Percentiles rank a stretch among this genome's conserved stretches.
These are phyloP conservation scores for Rhizomucor pusillus DNA, from an alignment of 371 early-diverging fungal species.

Conservation along the genomic window DNA sequence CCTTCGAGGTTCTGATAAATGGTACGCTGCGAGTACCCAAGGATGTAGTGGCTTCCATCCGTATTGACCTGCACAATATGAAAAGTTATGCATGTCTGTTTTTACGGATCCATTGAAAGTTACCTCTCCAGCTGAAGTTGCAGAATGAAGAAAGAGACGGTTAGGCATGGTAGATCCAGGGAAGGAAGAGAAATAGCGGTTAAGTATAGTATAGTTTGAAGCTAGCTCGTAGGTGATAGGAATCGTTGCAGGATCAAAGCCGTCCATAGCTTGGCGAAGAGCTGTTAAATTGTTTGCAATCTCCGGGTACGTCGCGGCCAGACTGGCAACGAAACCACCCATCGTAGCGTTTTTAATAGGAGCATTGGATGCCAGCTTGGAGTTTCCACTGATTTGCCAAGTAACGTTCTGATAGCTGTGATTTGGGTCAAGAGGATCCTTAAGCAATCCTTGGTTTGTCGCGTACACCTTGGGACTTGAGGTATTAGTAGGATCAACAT, in stretches of 20 bases:
- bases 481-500: constrained; percentile 12
- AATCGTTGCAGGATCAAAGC: constrained; percentile 19
- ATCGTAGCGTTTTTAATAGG: constrained; percentile 15
- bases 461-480: constrained; percentile 20
- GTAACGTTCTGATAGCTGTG: constrained; percentile 17
- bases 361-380: constrained; percentile 7
- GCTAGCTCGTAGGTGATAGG: constrained; percentile 32
- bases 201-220: constrained; percentile 23
- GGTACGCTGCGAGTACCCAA: constrained; percentile 27
- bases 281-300: constrained; percentile 14
- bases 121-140: constrained; percentile 21
- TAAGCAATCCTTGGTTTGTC: constrained; percentile 16
- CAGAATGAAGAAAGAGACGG: constrained; percentile 27
- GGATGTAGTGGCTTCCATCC: constrained; percentile 15
- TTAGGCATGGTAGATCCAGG: constrained; percentile 37
- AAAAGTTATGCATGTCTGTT: too few species aligned
- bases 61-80: constrained; percentile 4
- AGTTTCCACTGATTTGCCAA: constrained; percentile 21
- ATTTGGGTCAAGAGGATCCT: constrained; percentile 24
- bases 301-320: constrained; percentile 10
- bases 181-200: constrained; percentile 27
- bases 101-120: too few species aligned
- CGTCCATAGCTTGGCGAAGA: constrained; percentile 26
- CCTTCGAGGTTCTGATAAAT: constrained; percentile 27
- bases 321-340: constrained; percentile 26